Evolutionary conservation across 2,329 filamentous ascomycete genomes (phyloP), one percentile per base, ranked within the genome.

Genomic region (Colletotrichum spaethianum): DNA sequence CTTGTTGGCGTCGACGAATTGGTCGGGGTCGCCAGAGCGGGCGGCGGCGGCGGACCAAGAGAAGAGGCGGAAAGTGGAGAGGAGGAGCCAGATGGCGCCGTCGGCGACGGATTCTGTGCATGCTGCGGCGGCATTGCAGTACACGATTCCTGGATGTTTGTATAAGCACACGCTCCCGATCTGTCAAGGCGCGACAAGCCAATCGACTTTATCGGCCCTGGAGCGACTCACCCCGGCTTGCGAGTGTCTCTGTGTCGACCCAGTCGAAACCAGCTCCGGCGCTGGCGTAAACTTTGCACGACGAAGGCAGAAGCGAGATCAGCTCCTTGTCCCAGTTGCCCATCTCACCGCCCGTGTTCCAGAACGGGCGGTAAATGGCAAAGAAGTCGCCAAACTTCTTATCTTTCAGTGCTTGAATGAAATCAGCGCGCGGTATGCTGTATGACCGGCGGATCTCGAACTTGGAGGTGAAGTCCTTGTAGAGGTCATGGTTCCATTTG

Each of bases 261-360:
- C 69, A 72, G 59, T 72, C 69, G 23, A 72, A 72, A 1, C 69
- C 69, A 14, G 69, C 69, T 4, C 69, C 69, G 5, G 69, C 69
- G 53, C 65, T 69, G 59, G 69, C 69, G 46, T 69, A 72, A 14
- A 72, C 31, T 46, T 69, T 72, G 65, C 69, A 72, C 16, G 69
- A 72, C 14, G 65, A 63, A 3, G 69, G 69, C 38, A 72, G 69
- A 23, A 72, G 65, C 14, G 69, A 72, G 12, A 72, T 69, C 18
- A 72, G 28, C 44, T 69, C 69, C 65, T 69, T 53, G 53, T 72
- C 69, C 69, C 69, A 72, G 53, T 72, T 72, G 52, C 69, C 69
- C 69, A 72, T 72, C 52, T 72, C 69, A 44, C 69, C 69, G 44
- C 69, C 69, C 18, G 69, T 72, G 65, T 72, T 72, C 69, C 69